Base-by-base conservation (phyloP, 352 stramenopile species). In the Globisporangium paroecandrum region DNA sequence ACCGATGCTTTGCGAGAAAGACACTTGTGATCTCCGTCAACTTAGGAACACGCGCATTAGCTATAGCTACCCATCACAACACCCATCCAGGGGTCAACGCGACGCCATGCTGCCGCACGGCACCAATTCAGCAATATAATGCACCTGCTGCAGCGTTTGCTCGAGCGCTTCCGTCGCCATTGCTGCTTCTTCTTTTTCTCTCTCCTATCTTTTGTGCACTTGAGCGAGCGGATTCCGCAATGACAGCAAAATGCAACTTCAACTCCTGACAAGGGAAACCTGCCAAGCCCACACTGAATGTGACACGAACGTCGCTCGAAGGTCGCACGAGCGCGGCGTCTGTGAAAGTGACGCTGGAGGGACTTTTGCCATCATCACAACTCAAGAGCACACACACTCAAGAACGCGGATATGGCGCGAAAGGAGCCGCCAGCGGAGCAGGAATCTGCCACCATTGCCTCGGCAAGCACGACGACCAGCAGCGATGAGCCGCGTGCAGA, bases 271-370 rank as follows among this genome's bases (percentile, higher is more conserved):
- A 46, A 24, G 46, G 38, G 29, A 53, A 49, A 24, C 43, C 18
- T 47, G 41, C 46, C 41, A 54, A 46, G 43, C 61, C 27, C 43
- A 54, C 41, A 43, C 27, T 65, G 7, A 29, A 79, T 46, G 78
- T 89, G 36, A 57, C 60, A 8, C 20, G 82, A 89, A 86, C 59
- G 79, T 87, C 29, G 68, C 64, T 20, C 56, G 69, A 78, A 81
- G 13, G 29, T 66, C 3, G 38, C 58, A 34, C n/a, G 58, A 64
- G 43, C 18, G 43, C 43, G 43, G 43, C 43, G 43, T 51, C 43
- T 4, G 43, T 24, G 18, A 51, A 51, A 22, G 18, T 8, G 41
- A 25, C 2, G 22, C 29, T 15, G 38, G 38, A 61, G 55, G 18
- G 55, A 61, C 20, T 41, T 59, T 61, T 61, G 55, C 29, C 55